A percentile compares a stretch with the other conserved stretches of the same genome.
phyloP scores from a whole-genome alignment of 805 yeast genomes.

The Ogataea philodendri region DNA sequence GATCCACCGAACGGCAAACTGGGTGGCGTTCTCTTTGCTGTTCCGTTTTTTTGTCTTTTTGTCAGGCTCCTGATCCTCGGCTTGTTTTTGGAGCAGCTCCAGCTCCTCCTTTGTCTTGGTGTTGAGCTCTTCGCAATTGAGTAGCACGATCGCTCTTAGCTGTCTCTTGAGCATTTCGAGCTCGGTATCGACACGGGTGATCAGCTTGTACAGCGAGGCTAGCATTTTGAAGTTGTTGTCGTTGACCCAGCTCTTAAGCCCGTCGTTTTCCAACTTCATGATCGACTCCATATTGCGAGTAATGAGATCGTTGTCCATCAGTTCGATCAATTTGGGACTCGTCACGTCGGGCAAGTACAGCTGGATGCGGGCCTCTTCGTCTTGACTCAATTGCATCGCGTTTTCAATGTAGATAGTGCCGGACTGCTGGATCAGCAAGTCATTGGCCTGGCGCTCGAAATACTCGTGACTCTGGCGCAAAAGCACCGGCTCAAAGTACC shows the following conservation, averaged over 20 bases:
- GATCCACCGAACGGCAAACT: conserved; percentile 69
- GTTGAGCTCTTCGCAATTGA: conserved; percentile 44
- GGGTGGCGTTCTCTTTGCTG: conserved; percentile 39
- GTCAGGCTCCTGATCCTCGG: conserved; percentile 18
- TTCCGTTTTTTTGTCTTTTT: conserved; percentile 22
- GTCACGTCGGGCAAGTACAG: conserved; percentile 55
- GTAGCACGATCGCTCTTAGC: conserved; percentile 44
- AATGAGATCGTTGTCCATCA: conserved; percentile 60
- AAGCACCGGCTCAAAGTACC: conserved; percentile 65
- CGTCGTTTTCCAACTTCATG: conserved; percentile 50
- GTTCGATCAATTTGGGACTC: conserved; percentile 48
- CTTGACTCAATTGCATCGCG: conserved; percentile 51
- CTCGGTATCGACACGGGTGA: conserved; percentile 53
- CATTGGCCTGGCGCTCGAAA: conserved; percentile 48
- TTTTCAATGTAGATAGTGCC: conserved; percentile 58
- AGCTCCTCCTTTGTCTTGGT: conserved; percentile 25
- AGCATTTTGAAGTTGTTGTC: conserved; percentile 46
- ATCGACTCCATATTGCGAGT: conserved; percentile 55
- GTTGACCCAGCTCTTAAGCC: conserved; percentile 55
- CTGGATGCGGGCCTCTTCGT: conserved; percentile 58
- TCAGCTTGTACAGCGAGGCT: conserved; percentile 45
- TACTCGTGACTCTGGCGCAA: conserved; percentile 53
- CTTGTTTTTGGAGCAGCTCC: conserved; percentile 19
- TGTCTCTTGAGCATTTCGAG: conserved; percentile 48
- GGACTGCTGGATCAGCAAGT: conserved; percentile 40